Base-by-base conservation (phyloP, 2,329 filamentous ascomycete genomes). In the Ceratocystis colombiana region DNA sequence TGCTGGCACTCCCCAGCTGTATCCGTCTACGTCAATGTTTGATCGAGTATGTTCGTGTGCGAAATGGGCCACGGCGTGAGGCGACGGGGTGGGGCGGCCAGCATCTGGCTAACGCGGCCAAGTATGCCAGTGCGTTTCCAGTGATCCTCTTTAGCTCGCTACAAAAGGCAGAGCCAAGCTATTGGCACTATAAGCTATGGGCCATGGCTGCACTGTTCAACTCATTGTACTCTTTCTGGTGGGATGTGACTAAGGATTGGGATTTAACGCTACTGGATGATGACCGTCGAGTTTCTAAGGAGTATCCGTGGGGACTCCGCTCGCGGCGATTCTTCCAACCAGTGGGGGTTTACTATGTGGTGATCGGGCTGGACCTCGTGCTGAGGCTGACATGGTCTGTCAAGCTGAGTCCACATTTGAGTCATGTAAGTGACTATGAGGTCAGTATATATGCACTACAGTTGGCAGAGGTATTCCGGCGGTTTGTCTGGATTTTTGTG, bases 401-500 rank as follows among this genome's bases (percentile, higher is more conserved):
- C 73, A 96, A 96, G 78, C 82, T 97, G 30, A 89, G 87, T 70
- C 85, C 89, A 37, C 88, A 89, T 73, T 78, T 96, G 67, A 88
- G 92, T 73, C 89, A 89, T 73, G 86, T 96, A 66, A 87, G 88
- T 70, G 91, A 96, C 73, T 84, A 91, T 64, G 94, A 97, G 77
- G 87, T 86, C 66, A 90, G 90, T 6, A 89, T 97, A 57, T 99
- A 96, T 73, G 72, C 93, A 30, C 84, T 97, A 72, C 88, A 96
- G 78, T 81, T 89, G 57, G 79, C 96, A 10, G 94, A 99, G 77
- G 88, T 97, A 20, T 80, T 90, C 59, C 83, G 94, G 61, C 82
- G 94, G 67, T 97, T 93, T 91, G 82, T 97, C 68, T 99, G 94
- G 94, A 90, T 96, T 67, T 97, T 96, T 76, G 90, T 97, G 76